phyloP scores from a whole-genome alignment of 345 rosid species.

The Populus ilicifolia region DNA sequence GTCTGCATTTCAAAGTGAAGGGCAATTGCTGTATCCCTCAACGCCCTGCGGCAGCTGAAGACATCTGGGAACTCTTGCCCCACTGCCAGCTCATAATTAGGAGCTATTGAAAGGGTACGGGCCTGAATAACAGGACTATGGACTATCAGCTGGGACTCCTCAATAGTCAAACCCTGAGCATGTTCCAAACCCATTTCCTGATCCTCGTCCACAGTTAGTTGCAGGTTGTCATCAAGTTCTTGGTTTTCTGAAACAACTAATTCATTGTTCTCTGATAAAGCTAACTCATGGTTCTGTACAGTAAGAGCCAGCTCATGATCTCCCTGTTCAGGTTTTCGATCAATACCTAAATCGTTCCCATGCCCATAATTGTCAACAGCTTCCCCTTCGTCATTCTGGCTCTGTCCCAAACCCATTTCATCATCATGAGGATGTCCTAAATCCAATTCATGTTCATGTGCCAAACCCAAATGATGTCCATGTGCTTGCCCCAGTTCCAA shows the following conservation, averaged over 20 bases:
- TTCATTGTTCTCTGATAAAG: conserved; percentile 52
- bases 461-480: conserved; percentile 58
- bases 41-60: conserved; percentile 88
- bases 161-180: conserved; percentile 32
- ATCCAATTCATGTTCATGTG: conserved; percentile 58
- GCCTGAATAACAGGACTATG: conserved; percentile 59
- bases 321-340: conserved; percentile 47
- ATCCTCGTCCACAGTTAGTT: conserved; percentile 47
- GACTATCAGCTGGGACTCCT: conserved; percentile 42
- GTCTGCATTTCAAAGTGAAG: conserved; percentile 98
- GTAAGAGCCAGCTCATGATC: conserved; percentile 46
- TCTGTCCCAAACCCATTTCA: conserved; percentile 54
- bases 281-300: conserved; percentile 36
- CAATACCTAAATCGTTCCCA: conserved; percentile 49
- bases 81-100: conserved; percentile 60
- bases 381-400: conserved; percentile 56
- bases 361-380: conserved; percentile 47
- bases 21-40: conserved; percentile 93
- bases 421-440: conserved; percentile 55
- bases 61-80: conserved; percentile 99
- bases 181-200: conserved; percentile 54
- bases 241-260: conserved; percentile 62
- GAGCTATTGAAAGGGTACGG: conserved; percentile 46
- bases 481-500: conserved; percentile 60
- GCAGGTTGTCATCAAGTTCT: conserved; percentile 65